These are phyloP conservation scores for Sporothrix euskadiensis DNA, from an alignment of 2,329 filamentous ascomycete species.

Conservation along the genomic window DNA sequence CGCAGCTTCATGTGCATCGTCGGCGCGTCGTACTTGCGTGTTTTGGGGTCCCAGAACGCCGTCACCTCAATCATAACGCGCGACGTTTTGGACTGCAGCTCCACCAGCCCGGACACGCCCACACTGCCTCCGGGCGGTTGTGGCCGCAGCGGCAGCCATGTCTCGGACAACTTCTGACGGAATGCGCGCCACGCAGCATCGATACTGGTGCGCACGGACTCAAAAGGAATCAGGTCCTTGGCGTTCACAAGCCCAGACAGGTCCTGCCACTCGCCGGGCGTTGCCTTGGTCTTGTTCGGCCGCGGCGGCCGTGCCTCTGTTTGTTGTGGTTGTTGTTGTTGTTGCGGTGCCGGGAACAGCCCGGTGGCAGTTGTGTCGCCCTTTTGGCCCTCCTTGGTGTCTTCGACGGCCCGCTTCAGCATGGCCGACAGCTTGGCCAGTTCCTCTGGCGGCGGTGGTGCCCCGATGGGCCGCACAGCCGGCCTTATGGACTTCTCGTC, in stretches of 20 bases:
- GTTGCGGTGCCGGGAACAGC: neutral
- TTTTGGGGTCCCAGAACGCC: slow-evolving; percentile 59
- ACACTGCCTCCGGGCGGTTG: slow-evolving; percentile 55
- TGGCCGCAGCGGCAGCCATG: slow-evolving; percentile 49
- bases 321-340: neutral
- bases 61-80: slow-evolving; percentile 53
- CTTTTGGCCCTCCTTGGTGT: slow-evolving; percentile 32
- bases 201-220: slow-evolving; percentile 35
- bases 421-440: slow-evolving; percentile 37
- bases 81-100: slow-evolving; percentile 50
- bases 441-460: neutral
- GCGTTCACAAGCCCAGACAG: slow-evolving; percentile 13
- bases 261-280: neutral
- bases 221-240: slow-evolving; percentile 34
- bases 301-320: neutral
- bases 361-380: neutral
- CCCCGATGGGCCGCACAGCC: neutral
- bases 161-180: slow-evolving; percentile 44
- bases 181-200: slow-evolving; percentile 42
- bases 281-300: neutral
- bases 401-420: slow-evolving; percentile 39
- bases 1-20: slow-evolving; percentile 46
- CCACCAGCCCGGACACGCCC: slow-evolving; percentile 55
- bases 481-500: neutral
- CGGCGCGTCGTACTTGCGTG: slow-evolving; percentile 46